phyloP scores from a whole-genome alignment of 148 eudicot genomes.

The Pharnaceum exiguum region DNA sequence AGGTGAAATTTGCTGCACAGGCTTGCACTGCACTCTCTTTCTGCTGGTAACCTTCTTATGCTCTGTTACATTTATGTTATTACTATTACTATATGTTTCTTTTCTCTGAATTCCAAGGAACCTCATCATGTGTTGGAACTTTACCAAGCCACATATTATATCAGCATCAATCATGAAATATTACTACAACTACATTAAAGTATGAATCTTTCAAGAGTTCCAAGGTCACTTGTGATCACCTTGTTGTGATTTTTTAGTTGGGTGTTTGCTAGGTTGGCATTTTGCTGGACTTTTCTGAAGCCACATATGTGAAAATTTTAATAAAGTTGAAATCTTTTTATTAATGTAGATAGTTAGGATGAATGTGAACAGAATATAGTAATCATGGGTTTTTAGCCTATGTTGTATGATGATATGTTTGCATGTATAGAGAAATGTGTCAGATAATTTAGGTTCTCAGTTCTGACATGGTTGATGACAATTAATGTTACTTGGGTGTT shows the following conservation, averaged over 20 bases:
- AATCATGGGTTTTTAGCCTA: not conserved
- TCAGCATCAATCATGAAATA: not conserved
- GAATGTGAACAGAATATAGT: not conserved
- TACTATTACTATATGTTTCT: not conserved
- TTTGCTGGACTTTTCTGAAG: conserved; percentile 19
- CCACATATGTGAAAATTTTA: no score
- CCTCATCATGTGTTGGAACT: conserved; percentile 13
- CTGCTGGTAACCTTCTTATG: conserved; percentile 11
- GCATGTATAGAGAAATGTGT: not conserved
- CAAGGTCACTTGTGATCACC: conserved; percentile 12
- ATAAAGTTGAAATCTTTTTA: not conserved
- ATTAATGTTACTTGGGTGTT: no score
- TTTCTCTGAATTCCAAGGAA: conserved; percentile 11
- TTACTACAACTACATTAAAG: not conserved
- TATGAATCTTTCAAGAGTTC: conserved; percentile 23
- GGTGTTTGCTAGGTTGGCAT: conserved; percentile 21
- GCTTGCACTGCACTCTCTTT: conserved; percentile 10
- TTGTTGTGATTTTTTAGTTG: not conserved
- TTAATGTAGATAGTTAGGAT: not conserved
- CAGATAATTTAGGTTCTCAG: no score
- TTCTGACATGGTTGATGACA: no score
- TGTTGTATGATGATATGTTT: not conserved
- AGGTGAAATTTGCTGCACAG: no score
- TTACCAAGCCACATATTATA: conserved; percentile 17
- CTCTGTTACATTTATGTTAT: not conserved